Base-by-base conservation (phyloP, 2,329 filamentous ascomycete species). In the Zymoseptoria crescenta region DNA sequence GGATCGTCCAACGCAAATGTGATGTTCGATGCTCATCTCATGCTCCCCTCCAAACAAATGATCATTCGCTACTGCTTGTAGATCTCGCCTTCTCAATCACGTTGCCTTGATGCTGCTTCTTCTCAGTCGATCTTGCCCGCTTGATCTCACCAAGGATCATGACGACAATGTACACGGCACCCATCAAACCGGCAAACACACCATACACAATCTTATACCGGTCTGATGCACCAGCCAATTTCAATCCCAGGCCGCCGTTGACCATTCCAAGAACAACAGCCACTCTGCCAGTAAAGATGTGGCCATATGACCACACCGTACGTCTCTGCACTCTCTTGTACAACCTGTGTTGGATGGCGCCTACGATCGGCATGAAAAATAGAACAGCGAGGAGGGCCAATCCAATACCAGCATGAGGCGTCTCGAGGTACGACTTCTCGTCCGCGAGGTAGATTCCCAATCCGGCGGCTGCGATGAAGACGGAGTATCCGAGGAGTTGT, bases 381-480 rank as follows among this genome's bases (percentile, higher is more conserved):
- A 88, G 68, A 5, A 74, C 62, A 0, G 71, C 70, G 45, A 84
- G 71, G 2, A 82, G 74, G 10, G 83, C 67, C 6, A 81, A 75
- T n/a, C 82, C 82, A 55, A 84, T 81, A 62, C 82, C 75, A 1
- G 79, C 74, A 62, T 84, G 82, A 51, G 78, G 70, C 48, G 72
- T 67, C 45, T 72, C 57, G 8, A 79, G 59, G 59, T 77, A 49
- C 24, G 68, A 63, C 16, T 75, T 63, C 13, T 75, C 68, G 1
- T 65, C 70, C 1, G 77, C 80, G 13, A 84, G 68, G 28, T 76
- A 77, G 49, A 83, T 70, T 4, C 82, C 82, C 0, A 83, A 65
- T 1, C 77, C 80, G 52, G 81, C 75, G 0, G 77, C 81, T 0
- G 74, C 75, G 56, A 80, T 75, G 57, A 74, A 78, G 35, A 81